Base-by-base conservation (phyloP, 2,329 filamentous ascomycete genomes). In the Pyrenochaeta sp. region DNA sequence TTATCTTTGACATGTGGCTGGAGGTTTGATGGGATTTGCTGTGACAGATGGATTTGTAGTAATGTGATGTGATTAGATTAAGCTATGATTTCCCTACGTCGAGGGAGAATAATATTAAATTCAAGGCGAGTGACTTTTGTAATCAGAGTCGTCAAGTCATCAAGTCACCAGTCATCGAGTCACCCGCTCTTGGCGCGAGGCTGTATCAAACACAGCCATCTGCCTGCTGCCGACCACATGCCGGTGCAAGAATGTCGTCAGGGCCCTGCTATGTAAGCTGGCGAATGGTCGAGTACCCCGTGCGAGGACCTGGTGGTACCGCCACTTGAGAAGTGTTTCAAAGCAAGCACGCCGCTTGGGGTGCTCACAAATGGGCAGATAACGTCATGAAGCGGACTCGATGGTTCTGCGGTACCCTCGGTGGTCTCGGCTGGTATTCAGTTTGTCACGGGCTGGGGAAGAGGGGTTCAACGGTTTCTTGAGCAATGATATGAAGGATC, bases 141-240 rank as follows among this genome's bases (percentile, higher is more conserved):
- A n/a, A n/a, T n/a, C n/a, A n/a, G n/a, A n/a, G n/a, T n/a, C n/a
- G n/a, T n/a, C n/a, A n/a, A n/a, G n/a, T n/a, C n/a, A n/a, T n/a
- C n/a, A n/a, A n/a, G n/a, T n/a, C n/a, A n/a, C n/a, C n/a, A n/a
- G n/a, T n/a, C 31, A n/a, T 33, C 31, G 21, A 37, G 48, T 51
- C 48, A 51, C 48, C 33, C 20, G 35, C 23, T 15, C 49, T 46
- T 35, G 49, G 43, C 49, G 36, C 41, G 29, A 51, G 49, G 42
- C 49, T 51, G 35, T n/a, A 27, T 23, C 10, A 39, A 15, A 39
- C 36, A 33, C n/a, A n/a, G n/a, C 33, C 15, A 5, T 11, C 43
- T n/a, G 33, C 20, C 31, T 46, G 41, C 32, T 36, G 48, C 45
- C 37, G 37, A 47, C 45, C 18, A 36, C 35, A 39, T 37, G 44